Evolutionary conservation across 192 early-diverging fungal species (phyloP).

Genomic region (Entomortierella parvispora): DNA sequence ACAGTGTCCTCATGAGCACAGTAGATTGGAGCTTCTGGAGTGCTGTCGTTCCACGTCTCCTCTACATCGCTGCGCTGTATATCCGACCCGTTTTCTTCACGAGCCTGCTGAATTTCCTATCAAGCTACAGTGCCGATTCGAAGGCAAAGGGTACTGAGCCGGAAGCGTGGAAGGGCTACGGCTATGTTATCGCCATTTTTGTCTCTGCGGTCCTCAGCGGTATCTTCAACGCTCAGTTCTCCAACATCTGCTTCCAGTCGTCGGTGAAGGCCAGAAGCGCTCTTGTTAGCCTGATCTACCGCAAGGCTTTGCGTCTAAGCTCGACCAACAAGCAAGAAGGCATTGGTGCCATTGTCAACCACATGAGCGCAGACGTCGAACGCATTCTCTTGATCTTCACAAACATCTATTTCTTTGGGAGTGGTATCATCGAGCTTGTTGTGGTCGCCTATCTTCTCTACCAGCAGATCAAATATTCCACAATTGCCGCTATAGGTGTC

Average conservation of each 20-base stretch:
- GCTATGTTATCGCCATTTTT: conserved; percentile 67
- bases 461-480: conserved; percentile 68
- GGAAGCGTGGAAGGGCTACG: conserved; percentile 61
- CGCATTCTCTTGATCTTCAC: conserved; percentile 56
- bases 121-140: conserved; percentile 18
- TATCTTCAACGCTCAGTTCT: conserved; percentile 64
- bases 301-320: conserved; percentile 71
- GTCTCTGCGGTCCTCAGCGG: conserved; percentile 63
- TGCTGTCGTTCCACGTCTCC: conserved; percentile 11
- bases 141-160: conserved; percentile 26
- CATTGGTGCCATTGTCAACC: conserved; percentile 75
- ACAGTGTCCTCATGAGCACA: conserved; percentile 2
- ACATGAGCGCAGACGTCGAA: conserved; percentile 55
- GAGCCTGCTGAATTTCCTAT: conserved; percentile 60
- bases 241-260: conserved; percentile 77
- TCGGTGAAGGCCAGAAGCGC: conserved; percentile 67
- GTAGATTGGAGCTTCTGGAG: conserved; percentile 12
- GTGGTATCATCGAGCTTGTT: conserved; percentile 72
- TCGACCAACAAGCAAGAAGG: conserved; percentile 68
- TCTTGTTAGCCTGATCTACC: conserved; percentile 70
- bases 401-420: conserved; percentile 69
- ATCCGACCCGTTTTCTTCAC: conserved; percentile 70
- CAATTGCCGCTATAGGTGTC: conserved; percentile 75
- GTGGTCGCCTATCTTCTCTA: conserved; percentile 74
- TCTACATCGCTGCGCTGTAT: conserved; percentile 33